Percentiles rank a stretch among this genome's conserved stretches.
Conservation (phyloP, 2,329 filamentous ascomycete species). For the Leptosphaerulina australis region DNA sequence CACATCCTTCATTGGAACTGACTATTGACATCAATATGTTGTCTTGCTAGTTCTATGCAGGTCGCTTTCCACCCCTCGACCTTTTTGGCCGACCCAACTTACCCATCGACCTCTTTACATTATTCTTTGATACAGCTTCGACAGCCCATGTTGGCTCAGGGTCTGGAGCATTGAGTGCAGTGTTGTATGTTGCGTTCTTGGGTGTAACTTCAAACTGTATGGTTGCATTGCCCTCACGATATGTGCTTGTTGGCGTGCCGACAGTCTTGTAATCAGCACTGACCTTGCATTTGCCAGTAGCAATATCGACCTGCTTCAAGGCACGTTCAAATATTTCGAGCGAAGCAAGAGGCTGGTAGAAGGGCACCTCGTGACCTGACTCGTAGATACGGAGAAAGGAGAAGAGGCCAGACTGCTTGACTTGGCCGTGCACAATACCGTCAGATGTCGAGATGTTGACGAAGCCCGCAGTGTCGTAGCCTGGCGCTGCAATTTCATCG, state of each 20-base stretch:
- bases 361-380: conserved; percentile 58
- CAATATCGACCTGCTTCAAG: conserved; percentile 57
- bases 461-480: conserved; percentile 56
- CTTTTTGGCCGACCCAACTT: conserved; percentile 26
- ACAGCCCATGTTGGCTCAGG: conserved; percentile 40
- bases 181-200: conserved; percentile 57
- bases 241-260: conserved; percentile 47
- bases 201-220: conserved; percentile 54
- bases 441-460: conserved; percentile 54
- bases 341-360: conserved; percentile 60
- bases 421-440: conserved; percentile 58
- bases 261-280: conserved; percentile 39
- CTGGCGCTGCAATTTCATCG: conserved; percentile 49
- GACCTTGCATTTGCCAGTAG: conserved; percentile 51
- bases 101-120: conserved; percentile 26
- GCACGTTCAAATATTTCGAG: conserved; percentile 59
- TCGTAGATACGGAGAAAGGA: conserved; percentile 59
- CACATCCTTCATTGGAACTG: no score
- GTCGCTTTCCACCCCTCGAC: conserved; percentile 24
- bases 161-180: conserved; percentile 51
- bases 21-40: not conserved
- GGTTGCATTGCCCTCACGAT: conserved; percentile 54
- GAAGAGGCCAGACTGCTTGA: conserved; percentile 59
- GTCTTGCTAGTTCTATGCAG: conserved; percentile 1
- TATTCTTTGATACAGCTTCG: conserved; percentile 18